A percentile compares a stretch with the other conserved stretches of the same genome.
Evolutionary conservation across 345 rosid genomes (phyloP).

Genomic region (Bruguiera gymnorhiza): DNA sequence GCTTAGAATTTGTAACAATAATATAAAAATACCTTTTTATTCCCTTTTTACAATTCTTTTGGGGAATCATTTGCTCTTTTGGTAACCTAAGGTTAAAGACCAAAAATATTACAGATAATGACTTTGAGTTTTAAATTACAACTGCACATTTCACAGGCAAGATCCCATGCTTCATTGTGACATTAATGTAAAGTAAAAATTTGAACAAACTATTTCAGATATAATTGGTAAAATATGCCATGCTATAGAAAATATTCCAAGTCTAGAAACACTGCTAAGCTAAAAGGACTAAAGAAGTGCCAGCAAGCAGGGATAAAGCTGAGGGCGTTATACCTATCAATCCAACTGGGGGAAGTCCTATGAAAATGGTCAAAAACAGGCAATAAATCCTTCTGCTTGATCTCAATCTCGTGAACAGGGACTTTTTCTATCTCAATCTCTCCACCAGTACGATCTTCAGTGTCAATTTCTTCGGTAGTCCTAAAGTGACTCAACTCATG

Average conservation of each 20-base stretch:
- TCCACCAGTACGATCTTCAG: slow-evolving; percentile 39
- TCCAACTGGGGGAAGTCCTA: slow-evolving; percentile 48
- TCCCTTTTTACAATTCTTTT: no score
- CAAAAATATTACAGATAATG: background rate
- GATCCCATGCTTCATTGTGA: background rate
- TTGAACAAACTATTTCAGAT: no score
- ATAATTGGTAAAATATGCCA: no score
- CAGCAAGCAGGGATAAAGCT: no score
- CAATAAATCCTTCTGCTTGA: slow-evolving; percentile 67
- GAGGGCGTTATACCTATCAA: slow-evolving; percentile 42
- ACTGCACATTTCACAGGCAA: background rate
- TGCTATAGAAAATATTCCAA: no score
- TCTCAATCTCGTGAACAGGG: slow-evolving; percentile 65
- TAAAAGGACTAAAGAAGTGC: no score
- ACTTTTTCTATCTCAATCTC: slow-evolving; percentile 75
- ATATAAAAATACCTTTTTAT: no score
- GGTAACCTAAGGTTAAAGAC: no score
- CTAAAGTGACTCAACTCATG: slow-evolving; percentile 42
- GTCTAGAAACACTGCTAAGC: no score
- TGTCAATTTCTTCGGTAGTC: slow-evolving; percentile 26
- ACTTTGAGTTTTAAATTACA: background rate
- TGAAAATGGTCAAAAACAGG: slow-evolving; percentile 81
- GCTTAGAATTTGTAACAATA: no score
- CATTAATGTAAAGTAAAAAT: background rate
- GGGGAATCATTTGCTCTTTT: no score